Base-by-base conservation (phyloP, 169 alveolate species). In the Cryptosporidium tyzzeri region DNA sequence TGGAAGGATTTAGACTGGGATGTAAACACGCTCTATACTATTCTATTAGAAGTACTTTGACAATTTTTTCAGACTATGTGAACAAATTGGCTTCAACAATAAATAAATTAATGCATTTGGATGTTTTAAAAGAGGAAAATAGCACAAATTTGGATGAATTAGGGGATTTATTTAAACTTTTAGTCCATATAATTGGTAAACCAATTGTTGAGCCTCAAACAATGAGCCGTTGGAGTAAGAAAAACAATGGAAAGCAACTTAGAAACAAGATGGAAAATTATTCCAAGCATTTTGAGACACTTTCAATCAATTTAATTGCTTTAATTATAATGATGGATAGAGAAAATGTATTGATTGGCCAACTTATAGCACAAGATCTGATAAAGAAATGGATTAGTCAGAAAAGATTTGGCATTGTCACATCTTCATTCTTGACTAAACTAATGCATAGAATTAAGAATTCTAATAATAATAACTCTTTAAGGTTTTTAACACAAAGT, bases 181-280 rank as follows among this genome's bases (percentile, higher is more conserved):
- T 80, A 10, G 39, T 80, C 10, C 89, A 80, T 80, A 65, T 80
- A 5, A 45, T 80, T 37, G 59, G 89, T 21, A 80, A 80, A 33
- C 89, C 89, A 14, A 59, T 80, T 62, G 75, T 80, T 23, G 89
- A 80, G 41, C 75, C 89, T 21, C 89, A 80, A 41, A 80, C 68
- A 62, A 45, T 65, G 50, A 80, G 55, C 41, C 89, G 89, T 37
- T 80, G 89, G 89, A 80, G 29, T n/a, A 80, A 58, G 70, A 80
- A 80, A 31, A 61, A 26, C 14, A 50, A 65, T 62, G 67, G 53
- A 26, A 80, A 80, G 45, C 61, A 59, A 14, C 35, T 80, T n/a
- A 80, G 41, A 44, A 61, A 21, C 8, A 80, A 50, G 59, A 62
- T 80, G 68, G 89, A 59, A 39, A 44, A 18, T 37, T 80, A 62